Evolutionary conservation across 768 basidiomycete species (phyloP), one percentile per base, ranked within the genome.

Genomic region (Podaxis mareebaensis): DNA sequence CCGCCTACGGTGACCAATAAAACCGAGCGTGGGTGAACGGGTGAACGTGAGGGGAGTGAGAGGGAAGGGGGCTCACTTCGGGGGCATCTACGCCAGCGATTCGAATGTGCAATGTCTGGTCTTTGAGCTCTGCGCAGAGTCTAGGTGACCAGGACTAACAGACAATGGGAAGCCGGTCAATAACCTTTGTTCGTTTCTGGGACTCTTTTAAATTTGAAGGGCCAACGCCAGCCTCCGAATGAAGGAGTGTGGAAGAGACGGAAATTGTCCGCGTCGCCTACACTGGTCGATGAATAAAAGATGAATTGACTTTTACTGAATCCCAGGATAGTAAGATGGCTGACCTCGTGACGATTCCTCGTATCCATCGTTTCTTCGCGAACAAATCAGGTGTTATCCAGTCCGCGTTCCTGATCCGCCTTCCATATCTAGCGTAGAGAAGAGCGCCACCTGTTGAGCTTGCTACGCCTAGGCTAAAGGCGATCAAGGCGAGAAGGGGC

Each of bases 61-160:
- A 20, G 55, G 40, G 20, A 53, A 53, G 39, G 20, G 52, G 52
- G 58, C 72, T 33, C 67, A 91, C 93, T 81, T 99, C 96, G 0
- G 96, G 96, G 0, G 96, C 96, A 71, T 99, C 96, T 4, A 95
- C 87, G 0, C 93, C 96, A 13, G 92, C 92, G 30, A 99, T 85
- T 13, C 96, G 87, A 30, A 99, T 86, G 69, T 92, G 90, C 17
- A 98, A 79, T 1, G 96, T 97, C 67, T 93, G 78, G 65, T 89
- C 85, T 71, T 85, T 91, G 53, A 96, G 78, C 0, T 85, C 94
- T 93, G 66, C 22, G 58, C 26, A 20, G 48, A 30, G 46, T 48
- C 38, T 65, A 33, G 62, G 60, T 52, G 39, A 44, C 54, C 17
- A 54, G 20, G 15, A 30, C 39, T 36, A 33, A 24, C 48, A 46